A percentile compares a stretch with the other conserved stretches of the same genome.
These are phyloP conservation scores for Anthostomella pinea DNA, from an alignment of 2,329 filamentous ascomycete genomes.

Conservation along the genomic window DNA sequence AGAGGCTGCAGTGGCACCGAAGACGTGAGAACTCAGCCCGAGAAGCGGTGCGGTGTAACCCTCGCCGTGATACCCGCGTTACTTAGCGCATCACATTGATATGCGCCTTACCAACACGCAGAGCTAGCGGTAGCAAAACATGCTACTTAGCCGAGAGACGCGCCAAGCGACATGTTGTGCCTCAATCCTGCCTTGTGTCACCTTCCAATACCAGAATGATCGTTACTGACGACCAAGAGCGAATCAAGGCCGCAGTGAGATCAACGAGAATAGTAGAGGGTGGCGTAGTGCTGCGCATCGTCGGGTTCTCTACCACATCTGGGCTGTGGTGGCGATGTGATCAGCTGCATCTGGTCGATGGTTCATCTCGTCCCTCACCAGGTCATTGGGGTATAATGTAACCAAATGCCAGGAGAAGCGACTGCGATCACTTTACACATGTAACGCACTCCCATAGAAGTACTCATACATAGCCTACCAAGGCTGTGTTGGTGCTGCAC, in stretches of 20 bases:
- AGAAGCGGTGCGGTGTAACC: no score
- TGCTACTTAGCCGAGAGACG: constrained; percentile 1
- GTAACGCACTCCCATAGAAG: no score
- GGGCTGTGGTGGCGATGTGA: neutral
- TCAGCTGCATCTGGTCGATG: neutral
- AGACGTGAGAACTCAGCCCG: no score
- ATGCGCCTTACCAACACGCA: neutral
- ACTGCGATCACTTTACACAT: no score
- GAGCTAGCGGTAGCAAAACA: neutral
- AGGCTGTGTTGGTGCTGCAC: neutral
- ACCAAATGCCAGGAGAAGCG: no score
- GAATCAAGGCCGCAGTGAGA: neutral
- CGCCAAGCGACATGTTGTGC: constrained; percentile 2
- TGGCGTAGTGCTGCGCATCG: neutral
- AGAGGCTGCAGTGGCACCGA: no score
- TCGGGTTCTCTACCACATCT: neutral
- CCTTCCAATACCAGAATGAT: constrained; percentile 1
- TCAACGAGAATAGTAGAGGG: neutral
- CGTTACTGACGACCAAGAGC: neutral
- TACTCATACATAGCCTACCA: constrained; percentile 1
- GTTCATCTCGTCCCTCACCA: no score
- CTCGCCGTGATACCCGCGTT: neutral
- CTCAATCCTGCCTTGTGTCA: constrained; percentile 3
- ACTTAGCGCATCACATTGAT: neutral
- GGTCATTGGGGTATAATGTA: no score